phyloP scores from a whole-genome alignment of 2,329 filamentous ascomycete species.

The Diaporthe aspalathi region DNA sequence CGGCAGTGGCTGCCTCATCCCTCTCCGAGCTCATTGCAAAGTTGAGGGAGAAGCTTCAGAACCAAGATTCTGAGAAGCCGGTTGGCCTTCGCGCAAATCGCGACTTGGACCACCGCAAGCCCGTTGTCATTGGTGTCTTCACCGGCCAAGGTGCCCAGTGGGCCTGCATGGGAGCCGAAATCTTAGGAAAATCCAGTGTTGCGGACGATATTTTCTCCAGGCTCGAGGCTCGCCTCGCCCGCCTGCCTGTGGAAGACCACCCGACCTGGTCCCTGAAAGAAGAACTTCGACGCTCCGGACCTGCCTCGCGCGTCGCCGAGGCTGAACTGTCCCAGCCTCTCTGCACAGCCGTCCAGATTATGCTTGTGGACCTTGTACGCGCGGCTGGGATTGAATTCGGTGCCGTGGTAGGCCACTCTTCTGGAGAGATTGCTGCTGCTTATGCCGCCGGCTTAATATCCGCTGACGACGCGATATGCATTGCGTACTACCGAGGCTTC shows the following conservation, averaged over 20 bases:
- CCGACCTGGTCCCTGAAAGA: conserved; percentile 31
- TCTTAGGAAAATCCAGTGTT: conserved; percentile 38
- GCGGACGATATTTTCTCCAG: not conserved
- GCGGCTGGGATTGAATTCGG: conserved; percentile 41
- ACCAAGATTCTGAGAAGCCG: no score
- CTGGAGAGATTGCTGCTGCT: conserved; percentile 39
- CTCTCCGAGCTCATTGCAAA: not conserved
- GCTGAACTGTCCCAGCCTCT: conserved; percentile 39
- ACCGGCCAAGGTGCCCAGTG: conserved; percentile 34
- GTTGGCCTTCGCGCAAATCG: no score
- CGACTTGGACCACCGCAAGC: not conserved
- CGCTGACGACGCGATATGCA: conserved; percentile 42
- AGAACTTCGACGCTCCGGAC: conserved; percentile 5
- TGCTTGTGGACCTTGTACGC: conserved; percentile 49
- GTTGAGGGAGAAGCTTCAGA: not conserved
- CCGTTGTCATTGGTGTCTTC: conserved; percentile 5
- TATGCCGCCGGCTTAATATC: conserved; percentile 27
- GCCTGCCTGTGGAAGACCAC: no score
- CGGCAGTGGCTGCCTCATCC: not conserved
- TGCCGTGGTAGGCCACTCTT: conserved; percentile 46
- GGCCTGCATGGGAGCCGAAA: conserved; percentile 30
- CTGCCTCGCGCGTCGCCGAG: conserved; percentile 31
- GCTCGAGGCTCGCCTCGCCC: not conserved
- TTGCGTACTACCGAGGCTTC: conserved; percentile 43
- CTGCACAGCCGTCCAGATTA: conserved; percentile 53